A percentile compares a stretch with the other conserved stretches of the same genome.
Evolutionary conservation across 768 basidiomycete species (phyloP).

Genomic region (Tylopilus subfusipes): DNA sequence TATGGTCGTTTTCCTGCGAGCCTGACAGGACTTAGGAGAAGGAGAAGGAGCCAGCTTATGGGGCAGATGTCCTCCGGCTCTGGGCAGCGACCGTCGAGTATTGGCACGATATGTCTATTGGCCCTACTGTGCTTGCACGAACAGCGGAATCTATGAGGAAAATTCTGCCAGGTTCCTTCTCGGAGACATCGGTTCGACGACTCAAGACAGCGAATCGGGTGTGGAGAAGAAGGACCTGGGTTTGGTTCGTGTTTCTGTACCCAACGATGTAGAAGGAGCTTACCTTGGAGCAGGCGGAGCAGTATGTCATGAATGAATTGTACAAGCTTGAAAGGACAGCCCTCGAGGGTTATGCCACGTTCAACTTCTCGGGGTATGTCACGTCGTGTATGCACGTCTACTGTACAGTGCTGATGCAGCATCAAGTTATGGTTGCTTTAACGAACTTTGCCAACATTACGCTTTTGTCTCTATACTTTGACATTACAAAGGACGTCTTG

Average conservation of each 20-base stretch:
- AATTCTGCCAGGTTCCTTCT: slow-evolving; percentile 82
- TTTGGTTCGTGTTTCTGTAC: slow-evolving; percentile 46
- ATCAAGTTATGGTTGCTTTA: slow-evolving; percentile 65
- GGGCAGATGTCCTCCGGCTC: slow-evolving; percentile 80
- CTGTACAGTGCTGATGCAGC: neutral
- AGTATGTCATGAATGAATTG: slow-evolving; percentile 83
- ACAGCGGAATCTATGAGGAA: slow-evolving; percentile 75
- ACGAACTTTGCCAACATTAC: slow-evolving; percentile 79
- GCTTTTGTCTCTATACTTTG: slow-evolving; percentile 89
- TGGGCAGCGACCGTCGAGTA: slow-evolving; percentile 94
- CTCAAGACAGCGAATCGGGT: neutral
- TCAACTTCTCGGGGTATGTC: slow-evolving; percentile 74
- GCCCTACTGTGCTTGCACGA: slow-evolving; percentile 71
- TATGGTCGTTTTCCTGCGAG: neutral
- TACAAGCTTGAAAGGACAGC: slow-evolving; percentile 66
- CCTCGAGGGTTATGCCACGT: slow-evolving; percentile 63
- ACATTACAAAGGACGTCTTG: slow-evolving; percentile 84
- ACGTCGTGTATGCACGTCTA: no score
- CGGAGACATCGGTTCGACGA: slow-evolving; percentile 57
- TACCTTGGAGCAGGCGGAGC: slow-evolving; percentile 57
- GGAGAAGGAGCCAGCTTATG: slow-evolving; percentile 75
- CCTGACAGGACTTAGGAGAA: slow-evolving; percentile 43
- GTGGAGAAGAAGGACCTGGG: slow-evolving; percentile 46
- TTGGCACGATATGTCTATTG: slow-evolving; percentile 83
- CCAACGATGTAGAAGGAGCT: neutral